Evolutionary conservation across 169 alveolate genomes (phyloP).

Genomic region (Plasmodium vinckei): DNA sequence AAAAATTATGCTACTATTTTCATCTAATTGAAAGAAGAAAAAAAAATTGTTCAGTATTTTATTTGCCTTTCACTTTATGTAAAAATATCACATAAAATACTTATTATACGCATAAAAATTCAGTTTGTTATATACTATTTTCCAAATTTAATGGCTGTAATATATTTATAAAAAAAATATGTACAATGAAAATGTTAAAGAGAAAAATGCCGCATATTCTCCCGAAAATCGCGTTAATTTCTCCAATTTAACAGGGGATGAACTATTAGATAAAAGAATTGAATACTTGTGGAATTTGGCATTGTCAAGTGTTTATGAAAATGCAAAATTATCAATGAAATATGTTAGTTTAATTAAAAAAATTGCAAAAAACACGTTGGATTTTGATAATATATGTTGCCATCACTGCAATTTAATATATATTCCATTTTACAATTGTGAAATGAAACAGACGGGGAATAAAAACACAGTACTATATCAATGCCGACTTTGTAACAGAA

Average conservation of each 20-base stretch:
- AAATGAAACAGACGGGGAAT: background rate
- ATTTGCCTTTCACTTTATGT: too few relatives aligned
- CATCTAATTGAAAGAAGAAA: too few relatives aligned
- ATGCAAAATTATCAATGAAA: constrained; percentile 70
- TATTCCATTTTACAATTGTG: constrained; percentile 72
- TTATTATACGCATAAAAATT: too few relatives aligned
- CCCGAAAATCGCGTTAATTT: constrained; percentile 8
- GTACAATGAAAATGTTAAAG: constrained; percentile 12
- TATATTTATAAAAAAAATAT: constrained; percentile 1
- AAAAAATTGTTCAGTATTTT: too few relatives aligned
- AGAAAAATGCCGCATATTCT: constrained; percentile 16
- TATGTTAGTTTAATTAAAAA: constrained; percentile 57
- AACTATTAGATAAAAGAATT: constrained; percentile 16
- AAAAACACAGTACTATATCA: constrained; percentile 10
- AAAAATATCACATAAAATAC: too few relatives aligned
- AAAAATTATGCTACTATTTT: too few relatives aligned
- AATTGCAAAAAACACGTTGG: constrained; percentile 31
- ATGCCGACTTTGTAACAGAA: constrained; percentile 51
- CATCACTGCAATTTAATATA: constrained; percentile 72
- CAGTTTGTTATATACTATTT: too few relatives aligned
- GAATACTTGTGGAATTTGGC: constrained; percentile 75
- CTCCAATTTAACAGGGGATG: constrained; percentile 23
- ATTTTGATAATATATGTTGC: constrained; percentile 50
- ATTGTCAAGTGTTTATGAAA: constrained; percentile 35
- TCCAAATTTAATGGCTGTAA: background rate